These are phyloP conservation scores for Populus trichocarpa DNA, from an alignment of 441 rosid genomes.

Conservation along the genomic window DNA sequence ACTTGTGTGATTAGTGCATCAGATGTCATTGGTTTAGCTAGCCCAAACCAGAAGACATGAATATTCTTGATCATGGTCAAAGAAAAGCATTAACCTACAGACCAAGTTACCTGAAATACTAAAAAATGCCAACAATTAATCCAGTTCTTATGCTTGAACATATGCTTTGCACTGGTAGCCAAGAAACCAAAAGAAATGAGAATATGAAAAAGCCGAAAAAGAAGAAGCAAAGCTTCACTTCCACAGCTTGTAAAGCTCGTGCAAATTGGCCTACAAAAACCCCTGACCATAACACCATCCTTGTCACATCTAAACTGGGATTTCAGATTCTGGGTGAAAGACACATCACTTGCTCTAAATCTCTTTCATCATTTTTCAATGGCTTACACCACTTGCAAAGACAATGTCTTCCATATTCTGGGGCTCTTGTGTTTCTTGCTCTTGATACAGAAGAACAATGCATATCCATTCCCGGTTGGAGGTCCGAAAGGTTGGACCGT, in stretches of 20 bases:
- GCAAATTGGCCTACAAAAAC: constrained; percentile 56
- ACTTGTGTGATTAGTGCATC: neutral
- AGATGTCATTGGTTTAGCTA: neutral
- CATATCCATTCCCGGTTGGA: constrained; percentile 54
- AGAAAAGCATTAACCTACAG: constrained; percentile 44
- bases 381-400: constrained; percentile 28
- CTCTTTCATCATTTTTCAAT: neutral
- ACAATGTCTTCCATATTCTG: constrained; percentile 23
- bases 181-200: constrained; percentile 41
- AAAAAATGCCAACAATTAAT: constrained; percentile 8
- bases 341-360: neutral
- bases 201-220: constrained; percentile 41
- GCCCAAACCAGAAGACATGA: constrained; percentile 38
- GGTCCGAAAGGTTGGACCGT: constrained; percentile 61
- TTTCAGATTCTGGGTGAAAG: neutral
- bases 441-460: constrained; percentile 38
- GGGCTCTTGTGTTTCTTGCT: constrained; percentile 44
- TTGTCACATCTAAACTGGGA: constrained; percentile 1
- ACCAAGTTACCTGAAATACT: constrained; percentile 14
- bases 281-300: constrained; percentile 21
- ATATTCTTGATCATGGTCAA: constrained; percentile 42
- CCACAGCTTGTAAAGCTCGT: constrained; percentile 41
- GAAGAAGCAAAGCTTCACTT: constrained; percentile 38
- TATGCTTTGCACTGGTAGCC: constrained; percentile 66
- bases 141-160: constrained; percentile 13